phyloP scores from a whole-genome alignment of 331 rosid genomes.

The Acacia pycnantha region DNA sequence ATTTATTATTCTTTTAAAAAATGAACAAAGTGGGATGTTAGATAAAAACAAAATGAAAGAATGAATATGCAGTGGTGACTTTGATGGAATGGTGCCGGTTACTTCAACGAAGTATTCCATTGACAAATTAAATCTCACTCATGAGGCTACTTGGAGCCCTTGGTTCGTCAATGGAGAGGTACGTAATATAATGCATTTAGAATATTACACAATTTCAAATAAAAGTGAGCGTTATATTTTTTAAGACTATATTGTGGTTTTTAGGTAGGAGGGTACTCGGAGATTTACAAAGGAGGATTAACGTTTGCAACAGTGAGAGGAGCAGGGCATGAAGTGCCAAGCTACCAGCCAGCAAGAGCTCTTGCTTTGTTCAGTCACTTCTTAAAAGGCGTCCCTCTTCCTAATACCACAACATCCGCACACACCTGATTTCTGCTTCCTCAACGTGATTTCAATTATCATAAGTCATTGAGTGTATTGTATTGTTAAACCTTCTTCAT shows the following conservation, averaged over 20 bases:
- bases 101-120: conserved; percentile 76
- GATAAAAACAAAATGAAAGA: too few species aligned
- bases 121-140: conserved; percentile 49
- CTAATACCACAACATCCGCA: too few species aligned
- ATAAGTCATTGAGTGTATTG: too few species aligned
- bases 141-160: conserved; percentile 59
- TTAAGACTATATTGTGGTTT: too few species aligned
- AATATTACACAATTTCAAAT: too few species aligned
- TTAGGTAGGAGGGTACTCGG: too few species aligned
- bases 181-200: neutral
- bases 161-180: conserved; percentile 64
- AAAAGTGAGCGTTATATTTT: too few species aligned
- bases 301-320: conserved; percentile 80
- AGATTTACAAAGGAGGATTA: conserved; percentile 35
- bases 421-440: too few species aligned
- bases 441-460: too few species aligned
- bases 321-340: conserved; percentile 98
- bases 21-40: too few species aligned
- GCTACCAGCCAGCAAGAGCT: conserved; percentile 83
- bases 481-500: too few species aligned
- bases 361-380: conserved; percentile 67
- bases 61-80: conserved; percentile 58
- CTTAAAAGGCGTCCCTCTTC: conserved; percentile 22
- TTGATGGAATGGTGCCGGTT: conserved; percentile 65
- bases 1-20: too few species aligned